Base-by-base conservation (phyloP, 106 monocot genomes). In the Apostasia shenzhenica region DNA sequence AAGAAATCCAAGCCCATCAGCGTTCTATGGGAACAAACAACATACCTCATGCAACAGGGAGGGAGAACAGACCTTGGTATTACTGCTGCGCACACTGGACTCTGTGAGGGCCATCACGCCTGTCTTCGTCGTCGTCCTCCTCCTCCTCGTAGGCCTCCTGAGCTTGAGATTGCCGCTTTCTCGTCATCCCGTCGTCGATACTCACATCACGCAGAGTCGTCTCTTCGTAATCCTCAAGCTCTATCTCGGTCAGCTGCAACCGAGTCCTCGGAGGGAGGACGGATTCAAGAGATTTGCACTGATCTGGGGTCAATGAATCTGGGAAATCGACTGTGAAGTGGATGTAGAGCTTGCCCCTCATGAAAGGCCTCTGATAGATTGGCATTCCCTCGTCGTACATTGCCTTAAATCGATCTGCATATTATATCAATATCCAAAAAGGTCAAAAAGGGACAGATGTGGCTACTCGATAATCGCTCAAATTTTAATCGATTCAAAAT, bases 381-480 rank as follows among this genome's bases (percentile, higher is more conserved):
- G 89, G 86, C 93, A 93, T 93, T 1, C 93, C 93, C 77, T 93
- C 93, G 50, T 93, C 93, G 12, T 93, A 86, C 44, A 93, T 93
- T 3, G 89, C 93, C 84, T 93, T 93, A 75, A 89, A 94, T 76
- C 80, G 80, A 79, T 90, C 93, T 93, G 83, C 41, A 57, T 12
- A 49, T 11, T 3, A 1, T n/a, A 6, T n/a, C 58, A 1, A 6
- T 10, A 38, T 45, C 6, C 11, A 1, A 63, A 43, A 63, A 11
- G 3, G 13, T 2, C 1, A 2, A 4, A 4, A 62, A 9, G 8
- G 11, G 5, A 13, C 11, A 62, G 1, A 13, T 63, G 13, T 45
- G 45, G 8, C 4, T n/a, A 1, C 1, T 26, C 26, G 26, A 26
- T 26, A 26, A 26, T 26, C 26, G 26, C 26, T 26, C 26, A 26